Base-by-base conservation (phyloP, 495 filamentous ascomycete species). In the Trichocladium antarcticum region DNA sequence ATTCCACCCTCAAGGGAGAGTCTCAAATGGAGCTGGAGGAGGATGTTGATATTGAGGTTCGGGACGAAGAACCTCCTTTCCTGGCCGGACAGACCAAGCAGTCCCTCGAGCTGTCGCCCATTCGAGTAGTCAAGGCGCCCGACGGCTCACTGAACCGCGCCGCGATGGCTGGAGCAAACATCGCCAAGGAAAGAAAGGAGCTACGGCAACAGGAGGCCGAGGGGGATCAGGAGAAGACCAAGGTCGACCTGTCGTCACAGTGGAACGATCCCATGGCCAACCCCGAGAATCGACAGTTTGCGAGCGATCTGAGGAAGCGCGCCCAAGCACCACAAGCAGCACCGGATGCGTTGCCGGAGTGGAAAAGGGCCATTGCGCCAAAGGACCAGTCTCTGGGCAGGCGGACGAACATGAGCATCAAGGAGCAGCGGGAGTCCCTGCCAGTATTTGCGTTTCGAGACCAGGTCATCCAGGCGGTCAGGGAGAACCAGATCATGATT, bases 261-360 rank as follows among this genome's bases (percentile, higher is more conserved):
- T 99, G 92, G 92, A 80, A 95, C 46, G 92, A 99, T 66, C 92
- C 92, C 0, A 94, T 99, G 89, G 82, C 84, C 27, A 77, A 79
- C 21, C 82, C 90, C 1, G 84, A 89, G 40, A 74, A 85, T 50
- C 75, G 85, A 21, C 82, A 90, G 53, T 97, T 97, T 66, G 93
- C 90, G 3, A 78, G 79, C 45, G 93, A 95, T 55, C 61, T 97
- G 17, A 75, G 84, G 37, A 80, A 72, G 29, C 48, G 69, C 74
- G 12, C 78, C 74, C 58, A 57, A 51, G 39, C 61, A 48, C 6
- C 53, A 47, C 31, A 70, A 65, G n/a, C 53, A 1, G 36, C 44
- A 8, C 68, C 75, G 22, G 83, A 87, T 27, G 69, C 74, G 16
- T 71, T 95, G 27, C 90, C 93, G 0, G 93, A 97, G 63, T 99